Evolutionary conservation across 2,329 filamentous ascomycete species (phyloP).

Genomic region (Scleromitrula shiraiana): DNA sequence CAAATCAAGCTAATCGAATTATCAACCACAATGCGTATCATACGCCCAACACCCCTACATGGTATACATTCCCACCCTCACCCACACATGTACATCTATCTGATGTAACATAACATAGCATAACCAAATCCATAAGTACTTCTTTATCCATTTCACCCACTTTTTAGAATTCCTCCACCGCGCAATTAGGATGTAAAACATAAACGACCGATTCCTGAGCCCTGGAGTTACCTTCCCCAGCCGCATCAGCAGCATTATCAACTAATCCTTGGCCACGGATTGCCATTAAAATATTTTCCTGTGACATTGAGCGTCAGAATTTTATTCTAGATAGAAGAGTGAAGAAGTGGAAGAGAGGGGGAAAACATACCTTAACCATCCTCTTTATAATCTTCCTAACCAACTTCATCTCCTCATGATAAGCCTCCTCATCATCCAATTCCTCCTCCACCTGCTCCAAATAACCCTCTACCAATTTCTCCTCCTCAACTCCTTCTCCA

Average conservation of each 20-base stretch:
- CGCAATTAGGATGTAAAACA: conserved; percentile 90
- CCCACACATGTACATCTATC: not conserved
- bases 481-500: conserved; percentile 78
- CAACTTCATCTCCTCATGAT: conserved; percentile 65
- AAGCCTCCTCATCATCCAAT: conserved; percentile 70
- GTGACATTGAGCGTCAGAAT: too few species aligned
- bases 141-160: too few species aligned
- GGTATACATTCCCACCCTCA: too few species aligned
- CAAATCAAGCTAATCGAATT: too few species aligned
- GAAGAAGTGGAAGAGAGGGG: conserved; percentile 15
- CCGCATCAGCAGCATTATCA: conserved; percentile 31
- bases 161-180: conserved; percentile 51
- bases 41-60: too few species aligned
- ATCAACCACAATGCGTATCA: not conserved
- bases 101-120: not conserved
- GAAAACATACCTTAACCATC: conserved; percentile 77
- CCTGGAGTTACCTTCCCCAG: conserved; percentile 37
- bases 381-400: conserved; percentile 83
- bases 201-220: conserved; percentile 56
- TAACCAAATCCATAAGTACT: not conserved
- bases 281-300: conserved; percentile 84
- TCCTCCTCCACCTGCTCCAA: conserved; percentile 84
- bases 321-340: conserved; percentile 32
- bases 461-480: conserved; percentile 81
- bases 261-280: conserved; percentile 55